Percentiles rank a stretch among this genome's conserved stretches.
phyloP scores from a whole-genome alignment of 169 alveolate genomes.

The Plasmodium knowlesi region DNA sequence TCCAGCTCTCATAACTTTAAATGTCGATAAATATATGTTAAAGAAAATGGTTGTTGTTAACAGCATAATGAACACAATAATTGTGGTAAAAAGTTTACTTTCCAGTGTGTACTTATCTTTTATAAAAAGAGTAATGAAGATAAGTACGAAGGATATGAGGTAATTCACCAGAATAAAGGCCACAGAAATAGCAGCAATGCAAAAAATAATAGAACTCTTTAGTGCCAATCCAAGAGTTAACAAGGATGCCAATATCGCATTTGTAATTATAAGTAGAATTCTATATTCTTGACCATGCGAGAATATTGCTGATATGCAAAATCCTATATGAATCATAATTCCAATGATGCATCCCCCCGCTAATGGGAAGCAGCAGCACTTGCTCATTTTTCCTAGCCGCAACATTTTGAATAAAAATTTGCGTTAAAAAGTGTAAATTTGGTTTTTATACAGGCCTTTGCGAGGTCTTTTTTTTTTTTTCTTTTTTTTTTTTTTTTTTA shows the following conservation, averaged over 20 bases:
- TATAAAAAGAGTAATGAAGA: neutral
- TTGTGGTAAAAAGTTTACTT: neutral
- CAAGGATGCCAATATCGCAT: constrained; percentile 9
- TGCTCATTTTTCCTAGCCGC: neutral
- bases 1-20: constrained; percentile 32
- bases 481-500: neutral
- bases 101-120: neutral
- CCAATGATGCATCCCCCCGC: constrained; percentile 49
- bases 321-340: neutral
- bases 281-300: neutral
- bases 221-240: constrained; percentile 20
- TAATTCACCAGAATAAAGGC: neutral
- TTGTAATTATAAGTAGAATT: neutral
- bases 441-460: neutral
- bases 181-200: constrained; percentile 22
- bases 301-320: constrained; percentile 12
- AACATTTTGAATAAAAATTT: constrained; percentile 4
- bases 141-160: neutral
- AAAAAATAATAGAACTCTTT: constrained; percentile 38
- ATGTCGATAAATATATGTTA: constrained; percentile 24
- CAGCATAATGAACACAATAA: neutral
- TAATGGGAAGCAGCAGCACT: constrained; percentile 46
- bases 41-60: neutral
- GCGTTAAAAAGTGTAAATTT: neutral
- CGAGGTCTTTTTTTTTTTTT: neutral